phyloP scores from a whole-genome alignment of 148 eudicot genomes.

The Polygonum aviculare region DNA sequence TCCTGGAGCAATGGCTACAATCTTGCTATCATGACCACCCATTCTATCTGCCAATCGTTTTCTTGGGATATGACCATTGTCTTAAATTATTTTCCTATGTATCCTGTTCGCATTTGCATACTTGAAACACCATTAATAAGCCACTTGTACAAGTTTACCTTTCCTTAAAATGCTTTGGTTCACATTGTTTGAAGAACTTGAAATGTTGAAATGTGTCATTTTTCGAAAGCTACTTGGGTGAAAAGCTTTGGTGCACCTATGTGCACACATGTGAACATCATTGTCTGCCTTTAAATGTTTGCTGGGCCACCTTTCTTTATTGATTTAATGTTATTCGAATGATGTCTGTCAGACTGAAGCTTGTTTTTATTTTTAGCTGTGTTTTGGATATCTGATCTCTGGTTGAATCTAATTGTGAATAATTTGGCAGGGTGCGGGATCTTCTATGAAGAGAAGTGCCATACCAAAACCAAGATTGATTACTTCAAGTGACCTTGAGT shows the following conservation, averaged over 20 bases:
- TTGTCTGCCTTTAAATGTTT: background rate
- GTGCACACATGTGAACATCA: background rate
- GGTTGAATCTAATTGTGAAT: background rate
- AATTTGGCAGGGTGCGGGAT: conserved; percentile 67
- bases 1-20: background rate
- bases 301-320: background rate
- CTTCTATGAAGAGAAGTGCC: conserved; percentile 41
- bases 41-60: background rate
- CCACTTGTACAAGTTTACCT: background rate
- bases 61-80: background rate
- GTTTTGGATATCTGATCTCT: background rate
- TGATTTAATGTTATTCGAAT: background rate
- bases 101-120: background rate
- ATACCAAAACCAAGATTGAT: conserved; percentile 75
- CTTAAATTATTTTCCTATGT: background rate
- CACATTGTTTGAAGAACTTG: background rate
- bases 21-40: background rate
- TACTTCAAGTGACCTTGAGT: conserved; percentile 82
- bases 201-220: background rate
- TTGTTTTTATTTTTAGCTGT: conserved; percentile 1
- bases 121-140: background rate
- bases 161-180: background rate
- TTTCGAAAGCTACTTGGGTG: background rate
- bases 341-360: background rate
- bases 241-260: background rate